Conservation (phyloP, 805 yeast species). For the Huiozyma naganishii region DNA sequence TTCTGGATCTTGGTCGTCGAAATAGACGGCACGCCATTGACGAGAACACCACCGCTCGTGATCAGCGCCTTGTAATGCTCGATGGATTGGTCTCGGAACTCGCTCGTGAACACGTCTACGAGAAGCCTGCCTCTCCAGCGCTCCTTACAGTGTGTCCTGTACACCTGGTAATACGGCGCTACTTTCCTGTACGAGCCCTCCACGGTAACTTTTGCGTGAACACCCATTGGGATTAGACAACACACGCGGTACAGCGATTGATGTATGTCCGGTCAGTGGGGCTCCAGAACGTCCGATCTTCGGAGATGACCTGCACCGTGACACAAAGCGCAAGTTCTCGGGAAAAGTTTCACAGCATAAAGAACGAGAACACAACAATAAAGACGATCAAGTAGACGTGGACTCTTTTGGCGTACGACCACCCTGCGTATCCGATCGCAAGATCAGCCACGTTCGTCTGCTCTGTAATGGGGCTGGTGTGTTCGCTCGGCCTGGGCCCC, state of each 20-base stretch:
- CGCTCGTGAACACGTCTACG: constrained; percentile 69
- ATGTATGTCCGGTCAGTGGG: not conserved
- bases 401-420: constrained; percentile 8
- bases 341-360: no score
- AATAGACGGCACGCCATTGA: constrained; percentile 58
- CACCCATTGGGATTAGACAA: no score
- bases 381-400: constrained; percentile 4
- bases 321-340: not conserved
- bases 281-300: not conserved
- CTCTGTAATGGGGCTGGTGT: not conserved
- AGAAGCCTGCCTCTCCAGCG: constrained; percentile 85
- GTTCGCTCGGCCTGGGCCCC: not conserved
- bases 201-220: not conserved
- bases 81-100: constrained; percentile 68
- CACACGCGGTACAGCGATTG: no score
- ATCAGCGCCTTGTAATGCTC: constrained; percentile 51
- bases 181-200: constrained; percentile 47
- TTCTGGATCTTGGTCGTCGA: constrained; percentile 58
- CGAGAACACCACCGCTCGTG: constrained; percentile 54
- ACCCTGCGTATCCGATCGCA: constrained; percentile 21
- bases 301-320: not conserved
- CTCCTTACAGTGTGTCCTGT: constrained; percentile 79
- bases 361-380: not conserved
- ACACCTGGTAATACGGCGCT: constrained; percentile 79
- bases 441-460: constrained; percentile 7